phyloP scores from a whole-genome alignment of 2,329 filamentous ascomycete species.

The Corniculantispora saksenae region DNA sequence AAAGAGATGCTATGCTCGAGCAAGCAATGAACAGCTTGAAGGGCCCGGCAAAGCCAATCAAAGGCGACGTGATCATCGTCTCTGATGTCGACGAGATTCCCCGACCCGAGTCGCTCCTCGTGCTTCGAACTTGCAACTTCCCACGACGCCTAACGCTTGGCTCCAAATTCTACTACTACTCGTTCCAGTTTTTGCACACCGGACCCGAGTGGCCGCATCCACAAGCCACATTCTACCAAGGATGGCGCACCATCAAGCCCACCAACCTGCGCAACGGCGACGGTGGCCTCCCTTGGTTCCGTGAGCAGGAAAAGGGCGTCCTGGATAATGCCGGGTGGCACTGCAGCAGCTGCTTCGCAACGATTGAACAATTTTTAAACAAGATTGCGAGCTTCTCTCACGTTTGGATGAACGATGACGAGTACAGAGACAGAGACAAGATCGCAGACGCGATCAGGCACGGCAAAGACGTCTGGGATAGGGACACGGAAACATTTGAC shows the following conservation, averaged over 20 bases:
- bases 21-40: conserved; percentile 54
- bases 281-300: conserved; percentile 39
- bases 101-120: conserved; percentile 49
- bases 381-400: conserved; percentile 62
- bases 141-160: conserved; percentile 54
- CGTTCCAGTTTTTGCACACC: conserved; percentile 51
- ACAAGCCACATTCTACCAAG: conserved; percentile 57
- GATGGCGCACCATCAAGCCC: conserved; percentile 50
- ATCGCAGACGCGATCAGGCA: conserved; percentile 53
- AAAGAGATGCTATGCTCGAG: conserved; percentile 58
- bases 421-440: conserved; percentile 47
- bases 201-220: conserved; percentile 55
- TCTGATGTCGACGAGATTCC: conserved; percentile 63
- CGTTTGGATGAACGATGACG: conserved; percentile 50
- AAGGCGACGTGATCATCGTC: conserved; percentile 58
- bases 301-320: conserved; percentile 44
- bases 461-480: conserved; percentile 57
- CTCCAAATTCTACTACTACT: conserved; percentile 59
- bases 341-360: conserved; percentile 62
- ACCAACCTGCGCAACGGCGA: conserved; percentile 54
- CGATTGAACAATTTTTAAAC: conserved; percentile 53
- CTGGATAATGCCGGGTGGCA: conserved; percentile 59
- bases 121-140: conserved; percentile 53
- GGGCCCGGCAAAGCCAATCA: conserved; percentile 41
- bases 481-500: conserved; percentile 48